Evolutionary conservation across 1,139 yeast species (phyloP).

Genomic region (Candida sp.): DNA sequence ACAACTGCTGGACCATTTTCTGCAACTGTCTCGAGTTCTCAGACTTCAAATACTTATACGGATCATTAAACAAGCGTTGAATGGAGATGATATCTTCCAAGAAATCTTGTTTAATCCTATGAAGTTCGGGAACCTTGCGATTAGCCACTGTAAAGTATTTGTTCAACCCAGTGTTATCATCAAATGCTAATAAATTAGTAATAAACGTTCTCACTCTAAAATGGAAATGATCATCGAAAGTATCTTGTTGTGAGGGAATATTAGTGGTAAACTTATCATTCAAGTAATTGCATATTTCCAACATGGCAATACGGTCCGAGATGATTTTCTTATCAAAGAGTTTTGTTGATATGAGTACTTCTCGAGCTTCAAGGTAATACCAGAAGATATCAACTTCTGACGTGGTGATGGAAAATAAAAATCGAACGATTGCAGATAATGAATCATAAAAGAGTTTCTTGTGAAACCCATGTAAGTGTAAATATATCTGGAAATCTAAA

Average conservation of each 20-base stretch:
- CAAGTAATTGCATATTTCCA: constrained; percentile 36
- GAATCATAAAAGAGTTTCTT: constrained; percentile 23
- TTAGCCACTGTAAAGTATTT: constrained; percentile 34
- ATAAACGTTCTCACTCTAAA: constrained; percentile 34
- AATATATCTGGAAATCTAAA: constrained; percentile 22
- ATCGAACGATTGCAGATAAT: constrained; percentile 17
- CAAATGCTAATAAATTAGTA: constrained; percentile 31
- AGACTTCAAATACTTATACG: constrained; percentile 27
- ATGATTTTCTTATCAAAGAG: constrained; percentile 27
- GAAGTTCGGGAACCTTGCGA: constrained; percentile 20
- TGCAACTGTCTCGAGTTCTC: constrained; percentile 18
- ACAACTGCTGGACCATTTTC: constrained; percentile 19
- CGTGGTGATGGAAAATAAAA: constrained; percentile 19
- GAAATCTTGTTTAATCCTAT: constrained; percentile 18
- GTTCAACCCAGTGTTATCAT: constrained; percentile 46
- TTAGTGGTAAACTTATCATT: constrained; percentile 27
- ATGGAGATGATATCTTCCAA: constrained; percentile 32
- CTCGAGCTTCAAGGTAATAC: constrained; percentile 35
- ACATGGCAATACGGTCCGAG: constrained; percentile 35
- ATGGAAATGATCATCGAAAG: constrained; percentile 37
- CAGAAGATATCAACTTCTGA: constrained; percentile 27
- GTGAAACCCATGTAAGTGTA: constrained; percentile 10
- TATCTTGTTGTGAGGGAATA: constrained; percentile 34
- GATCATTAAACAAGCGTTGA: constrained; percentile 33
- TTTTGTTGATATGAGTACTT: constrained; percentile 13